These are phyloP conservation scores for Penicillium sp. DNA, from an alignment of 2,329 filamentous ascomycete genomes.

Conservation along the genomic window DNA sequence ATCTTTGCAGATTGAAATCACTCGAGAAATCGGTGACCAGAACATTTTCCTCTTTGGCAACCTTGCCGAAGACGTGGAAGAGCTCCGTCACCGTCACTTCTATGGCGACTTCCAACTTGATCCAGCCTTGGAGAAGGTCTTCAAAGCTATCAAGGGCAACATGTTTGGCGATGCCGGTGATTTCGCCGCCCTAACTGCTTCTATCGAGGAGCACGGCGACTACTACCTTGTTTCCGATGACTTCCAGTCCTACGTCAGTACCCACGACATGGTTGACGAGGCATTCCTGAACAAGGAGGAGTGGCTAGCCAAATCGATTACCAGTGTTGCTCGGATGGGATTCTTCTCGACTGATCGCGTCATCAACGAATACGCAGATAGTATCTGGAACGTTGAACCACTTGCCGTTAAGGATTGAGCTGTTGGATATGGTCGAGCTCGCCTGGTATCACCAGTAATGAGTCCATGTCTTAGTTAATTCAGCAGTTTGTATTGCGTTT, in stretches of 20 bases:
- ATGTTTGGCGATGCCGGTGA: conserved; percentile 78
- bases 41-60: conserved; percentile 99
- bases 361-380: conserved; percentile 96
- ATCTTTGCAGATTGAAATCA: conserved; percentile 81
- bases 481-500: neutral
- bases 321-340: conserved; percentile 88
- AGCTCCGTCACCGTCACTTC: conserved; percentile 86
- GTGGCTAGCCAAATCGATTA: conserved; percentile 90
- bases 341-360: conserved; percentile 96
- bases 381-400: conserved; percentile 96
- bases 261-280: conserved; percentile 87
- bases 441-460: neutral
- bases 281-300: conserved; percentile 89
- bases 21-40: conserved; percentile 90
- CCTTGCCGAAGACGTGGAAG: conserved; percentile 93
- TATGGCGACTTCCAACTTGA: conserved; percentile 82
- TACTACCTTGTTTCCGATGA: conserved; percentile 98
- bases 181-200: conserved; percentile 81
- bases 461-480: neutral
- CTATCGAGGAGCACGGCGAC: conserved; percentile 90
- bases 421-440: neutral
- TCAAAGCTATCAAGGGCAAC: conserved; percentile 76
- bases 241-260: conserved; percentile 92
- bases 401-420: conserved; percentile 52
- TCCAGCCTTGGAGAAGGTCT: conserved; percentile 76